phyloP scores from a whole-genome alignment of 73 alveolate genomes.

The Paramecium sonneborni region DNA sequence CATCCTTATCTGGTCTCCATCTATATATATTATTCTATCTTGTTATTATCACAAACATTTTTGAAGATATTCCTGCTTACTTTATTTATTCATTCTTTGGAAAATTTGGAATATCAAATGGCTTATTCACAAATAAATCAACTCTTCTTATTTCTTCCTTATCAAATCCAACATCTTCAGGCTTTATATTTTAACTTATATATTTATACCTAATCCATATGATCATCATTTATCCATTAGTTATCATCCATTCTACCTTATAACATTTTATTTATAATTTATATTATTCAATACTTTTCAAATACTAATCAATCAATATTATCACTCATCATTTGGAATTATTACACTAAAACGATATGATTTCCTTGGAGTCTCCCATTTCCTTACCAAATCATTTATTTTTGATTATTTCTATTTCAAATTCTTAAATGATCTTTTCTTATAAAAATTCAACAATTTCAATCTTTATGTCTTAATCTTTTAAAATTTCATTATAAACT shows the following conservation, averaged over 20 bases:
- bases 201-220: not conserved
- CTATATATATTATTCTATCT: slow-evolving; percentile 28
- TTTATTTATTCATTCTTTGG: slow-evolving; percentile 25
- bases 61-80: not conserved
- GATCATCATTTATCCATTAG: slow-evolving; percentile 32
- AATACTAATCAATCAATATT: not conserved
- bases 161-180: slow-evolving; percentile 45
- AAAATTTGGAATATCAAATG: slow-evolving; percentile 31
- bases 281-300: not conserved
- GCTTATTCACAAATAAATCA: not conserved
- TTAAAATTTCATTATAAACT: not conserved
- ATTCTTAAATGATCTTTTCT: not conserved
- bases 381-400: not conserved
- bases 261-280: not conserved
- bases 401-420: not conserved
- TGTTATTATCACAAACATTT: slow-evolving; percentile 14
- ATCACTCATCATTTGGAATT: not conserved
- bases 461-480: not conserved
- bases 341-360: not conserved
- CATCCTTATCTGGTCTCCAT: slow-evolving; percentile 55
- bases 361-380: not conserved
- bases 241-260: not conserved
- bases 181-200: not conserved
- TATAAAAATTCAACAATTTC: not conserved
- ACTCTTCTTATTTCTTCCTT: not conserved